Base-by-base conservation (phyloP, 768 basidiomycete genomes). In the Tremella yokohamensis region DNA sequence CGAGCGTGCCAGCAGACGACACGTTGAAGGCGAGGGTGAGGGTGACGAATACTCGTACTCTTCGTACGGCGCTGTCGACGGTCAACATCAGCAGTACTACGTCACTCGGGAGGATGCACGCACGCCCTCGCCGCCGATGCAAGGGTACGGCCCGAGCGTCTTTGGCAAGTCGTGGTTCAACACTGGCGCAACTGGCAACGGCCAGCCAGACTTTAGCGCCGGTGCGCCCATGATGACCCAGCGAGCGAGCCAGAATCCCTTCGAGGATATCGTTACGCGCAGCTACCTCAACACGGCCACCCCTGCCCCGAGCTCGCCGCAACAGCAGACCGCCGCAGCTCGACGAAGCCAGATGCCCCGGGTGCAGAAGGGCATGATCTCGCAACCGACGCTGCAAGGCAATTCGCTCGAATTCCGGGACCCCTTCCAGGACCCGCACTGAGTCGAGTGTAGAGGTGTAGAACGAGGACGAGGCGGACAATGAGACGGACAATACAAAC, bases 391-490 rank as follows among this genome's bases (percentile, higher is more conserved):
- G 1, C 51, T 76, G 22, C 73, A 76, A 49, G 64, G 64, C 25
- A 74, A 71, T 39, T 74, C 73, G 16, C 58, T 76, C 16, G 75
- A 76, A 48, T 76, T 73, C 44, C 68, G 62, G 40, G 74, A 73
- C 22, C 42, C 42, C n/a, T 45, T 45, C 42, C n/a, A n/a, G n/a
- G 42, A 45, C 22, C 29, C 29, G 29, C 29, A 34, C 29, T 34
- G 29, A 34, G n/a, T n/a, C n/a, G n/a, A n/a, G n/a, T 34, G 29
- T 34, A n/a, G 29, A 34, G 11, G 29, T 34, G 29, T 34, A 34
- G 29, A 34, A 34, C 11, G 29, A 34, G 29, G 29, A 34, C 29
- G 29, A 34, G 29, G 29, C 29, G 29, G 29, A 34, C 29, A 34
- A 34, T 34, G 29, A 34, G 29, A 34, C 4, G 29, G 29, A 34